Evolutionary conservation across 345 rosid genomes (phyloP), one percentile per base, ranked within the genome.

Genomic region (Linum tenue): DNA sequence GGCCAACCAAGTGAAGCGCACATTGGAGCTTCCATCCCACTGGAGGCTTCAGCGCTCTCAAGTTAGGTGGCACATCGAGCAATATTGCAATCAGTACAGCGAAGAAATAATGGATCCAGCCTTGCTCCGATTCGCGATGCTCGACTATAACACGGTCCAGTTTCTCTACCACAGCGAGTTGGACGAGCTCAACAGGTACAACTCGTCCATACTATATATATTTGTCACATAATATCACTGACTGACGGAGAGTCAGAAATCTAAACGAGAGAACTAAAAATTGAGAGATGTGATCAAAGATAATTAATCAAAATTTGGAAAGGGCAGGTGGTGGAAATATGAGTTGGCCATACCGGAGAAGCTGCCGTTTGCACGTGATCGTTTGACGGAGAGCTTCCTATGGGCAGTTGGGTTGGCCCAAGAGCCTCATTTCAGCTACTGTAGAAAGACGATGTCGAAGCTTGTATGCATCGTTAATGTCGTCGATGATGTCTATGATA

Each of bases 111-210:
- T 48, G 14, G 53, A 48, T 4, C 14, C 53, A 48, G 11, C 15
- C 11, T 48, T 48, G 53, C 15, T 48, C 5, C 67, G 77, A 63
- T 70, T 82, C 22, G 83, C 86, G 5, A 57, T 71, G 63, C 42
- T 84, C 65, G 84, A 84, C 63, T 82, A 72, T 65, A 80, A 84
- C 31, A 62, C 60, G 14, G 71, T 76, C 4, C 86, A 77, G 67
- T 77, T 77, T 15, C 39, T 51, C 8, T 78, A 82, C 63, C 83
- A 77, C 15, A 66, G 77, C 12, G 86, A 84, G 58, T 62, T 84
- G 12, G 75, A 67, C 50, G 14, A 71, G 39, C 58, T 22, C 31
- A 22, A 22, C 31, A 22, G 31, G 31, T 22, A 22, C 31, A 22
- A 22, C n/a, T n/a, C n/a, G n/a, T n/a, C n/a, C n/a, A n/a, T n/a